Evolutionary conservation across 768 basidiomycete genomes (phyloP).

Genomic region (Hypholoma sublateritium): DNA sequence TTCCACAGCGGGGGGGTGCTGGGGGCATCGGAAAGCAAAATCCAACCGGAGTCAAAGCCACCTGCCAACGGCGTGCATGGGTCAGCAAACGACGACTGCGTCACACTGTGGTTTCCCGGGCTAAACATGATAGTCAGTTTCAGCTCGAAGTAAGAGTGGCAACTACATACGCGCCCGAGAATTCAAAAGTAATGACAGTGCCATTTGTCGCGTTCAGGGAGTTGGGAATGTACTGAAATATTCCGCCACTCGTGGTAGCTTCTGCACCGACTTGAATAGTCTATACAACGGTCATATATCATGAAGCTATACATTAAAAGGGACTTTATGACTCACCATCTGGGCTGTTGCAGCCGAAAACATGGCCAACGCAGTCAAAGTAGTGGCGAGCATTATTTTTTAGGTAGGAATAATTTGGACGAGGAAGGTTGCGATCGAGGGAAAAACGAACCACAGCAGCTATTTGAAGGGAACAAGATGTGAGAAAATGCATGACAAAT

Average conservation of each 20-base stretch:
- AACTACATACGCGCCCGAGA: conserved; percentile 40
- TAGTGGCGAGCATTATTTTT: conserved; percentile 5
- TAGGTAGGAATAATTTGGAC: neutral
- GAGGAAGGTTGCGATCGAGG: neutral
- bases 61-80: conserved; percentile 44
- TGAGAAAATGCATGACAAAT: conserved; percentile 2
- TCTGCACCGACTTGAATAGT: conserved; percentile 40
- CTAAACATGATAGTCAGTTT: conserved; percentile 16
- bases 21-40: conserved; percentile 33
- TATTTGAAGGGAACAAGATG: conserved; percentile 9
- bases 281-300: conserved; percentile 9
- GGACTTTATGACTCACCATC: neutral
- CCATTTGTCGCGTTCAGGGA: conserved; percentile 41
- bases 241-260: conserved; percentile 26
- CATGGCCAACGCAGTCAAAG: conserved; percentile 8
- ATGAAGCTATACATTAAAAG: neutral
- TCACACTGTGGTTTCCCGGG: conserved; percentile 54
- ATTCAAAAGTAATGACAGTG: conserved; percentile 49
- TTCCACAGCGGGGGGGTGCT: conserved; percentile 41
- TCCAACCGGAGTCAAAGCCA: conserved; percentile 60
- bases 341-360: conserved; percentile 24
- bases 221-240: conserved; percentile 47
- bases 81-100: conserved; percentile 45
- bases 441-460: neutral
- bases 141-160: neutral